These are phyloP conservation scores for Aspergillus panamensis DNA, from an alignment of 495 filamentous ascomycete genomes.

Conservation along the genomic window DNA sequence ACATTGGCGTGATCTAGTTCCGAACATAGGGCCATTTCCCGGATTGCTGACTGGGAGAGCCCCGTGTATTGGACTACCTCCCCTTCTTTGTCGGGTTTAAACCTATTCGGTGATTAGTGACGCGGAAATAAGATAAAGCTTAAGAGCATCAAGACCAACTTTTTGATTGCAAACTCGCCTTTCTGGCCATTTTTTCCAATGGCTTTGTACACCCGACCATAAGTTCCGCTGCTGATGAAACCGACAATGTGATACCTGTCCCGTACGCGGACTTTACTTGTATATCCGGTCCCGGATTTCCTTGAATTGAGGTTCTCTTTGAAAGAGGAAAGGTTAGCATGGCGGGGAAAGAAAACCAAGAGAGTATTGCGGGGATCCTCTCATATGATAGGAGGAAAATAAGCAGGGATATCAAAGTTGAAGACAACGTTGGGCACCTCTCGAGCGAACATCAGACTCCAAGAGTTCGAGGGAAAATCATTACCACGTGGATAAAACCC, in stretches of 20 bases:
- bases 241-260: conserved; percentile 94
- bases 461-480: conserved; percentile 29
- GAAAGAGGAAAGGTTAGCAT: conserved; percentile 10
- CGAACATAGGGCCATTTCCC: conserved; percentile 98
- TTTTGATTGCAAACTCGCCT: conserved; percentile 93
- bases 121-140: background rate
- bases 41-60: conserved; percentile 93
- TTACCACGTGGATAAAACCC: conserved; percentile 51
- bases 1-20: conserved; percentile 88
- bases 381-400: background rate
- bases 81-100: conserved; percentile 99
- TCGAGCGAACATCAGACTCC: conserved; percentile 11
- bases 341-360: background rate
- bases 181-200: conserved; percentile 69
- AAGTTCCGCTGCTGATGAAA: conserved; percentile 98
- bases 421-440: conserved; percentile 10
- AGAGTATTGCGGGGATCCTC: background rate
- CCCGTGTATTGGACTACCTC: conserved; percentile 93
- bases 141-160: conserved; percentile 42
- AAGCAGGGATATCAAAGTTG: background rate
- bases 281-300: conserved; percentile 54
- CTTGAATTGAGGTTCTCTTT: conserved; percentile 41
- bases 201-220: conserved; percentile 97
- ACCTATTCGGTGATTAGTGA: conserved; percentile 48
- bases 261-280: conserved; percentile 81